Base-by-base conservation (phyloP, 208 protist genomes). In the Trypanosoma avium region DNA sequence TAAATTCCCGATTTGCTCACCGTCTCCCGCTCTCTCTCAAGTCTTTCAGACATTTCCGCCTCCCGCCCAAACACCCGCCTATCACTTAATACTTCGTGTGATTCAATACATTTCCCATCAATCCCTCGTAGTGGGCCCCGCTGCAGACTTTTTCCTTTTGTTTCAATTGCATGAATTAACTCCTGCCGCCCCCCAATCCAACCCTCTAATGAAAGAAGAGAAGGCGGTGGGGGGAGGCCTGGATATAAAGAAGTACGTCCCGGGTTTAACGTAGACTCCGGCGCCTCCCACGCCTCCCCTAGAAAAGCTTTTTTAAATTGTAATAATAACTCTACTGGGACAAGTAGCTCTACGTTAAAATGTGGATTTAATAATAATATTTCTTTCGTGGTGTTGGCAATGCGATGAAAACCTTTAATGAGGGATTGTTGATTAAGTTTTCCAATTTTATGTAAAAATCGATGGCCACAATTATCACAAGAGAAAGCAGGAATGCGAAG, bases 361-460 rank as follows among this genome's bases (percentile, higher is more conserved):
- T 50, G 59, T 22, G 68, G 61, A 71, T 93, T 86, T 4, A 77
- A 10, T 5, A 92, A 70, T 5, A 93, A 78, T 32, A 42, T 33
- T 59, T 95, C 86, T 79, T 93, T 92, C 4, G 81, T 78, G 46
- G 77, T 83, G 57, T 82, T 78, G 57, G 75, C 78, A 22, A 95
- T 67, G 5, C 90, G 84, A 61, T 95, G 90, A 65, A 92, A 95
- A 5, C 76, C 90, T 52, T 95, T 95, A 70, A 95, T 86, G 33
- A 92, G 66, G 3, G 84, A 49, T 63, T 92, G 86, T 68, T 93
- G 90, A 52, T 82, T 95, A 0, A 95, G 65, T 64, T 93, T 95
- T 19, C 82, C 90, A 58, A 93, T 73, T 38, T 91, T 82, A 62
- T 86, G 80, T 0, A 43, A 15, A 57, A 92, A 85, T 12, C 75